Conservation (phyloP, 768 basidiomycete genomes). For the Podaxis sp. region DNA sequence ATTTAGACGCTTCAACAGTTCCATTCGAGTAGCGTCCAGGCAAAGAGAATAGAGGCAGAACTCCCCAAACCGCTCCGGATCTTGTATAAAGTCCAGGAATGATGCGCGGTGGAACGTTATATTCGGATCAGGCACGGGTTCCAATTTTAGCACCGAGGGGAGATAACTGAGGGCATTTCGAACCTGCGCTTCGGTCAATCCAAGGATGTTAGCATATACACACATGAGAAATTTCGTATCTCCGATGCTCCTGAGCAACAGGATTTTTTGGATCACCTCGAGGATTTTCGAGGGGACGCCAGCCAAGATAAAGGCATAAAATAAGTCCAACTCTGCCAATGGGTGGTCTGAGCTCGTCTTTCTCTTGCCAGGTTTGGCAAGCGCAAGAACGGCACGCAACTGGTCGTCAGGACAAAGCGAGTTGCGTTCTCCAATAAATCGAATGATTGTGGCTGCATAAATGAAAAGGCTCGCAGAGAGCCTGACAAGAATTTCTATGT, state of each 20-base stretch:
- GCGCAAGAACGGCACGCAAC: not conserved
- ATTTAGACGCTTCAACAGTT: not conserved
- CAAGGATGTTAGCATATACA: not conserved
- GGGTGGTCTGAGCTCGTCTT: not conserved
- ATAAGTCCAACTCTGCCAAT: not conserved
- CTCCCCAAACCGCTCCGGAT: not conserved
- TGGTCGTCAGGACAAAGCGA: not conserved
- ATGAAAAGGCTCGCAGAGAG: slow-evolving; percentile 6
- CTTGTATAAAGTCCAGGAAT: slow-evolving; percentile 8
- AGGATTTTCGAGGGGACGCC: not conserved
- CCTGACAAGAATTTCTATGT: not conserved
- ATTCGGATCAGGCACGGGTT: not conserved
- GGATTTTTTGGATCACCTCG: not conserved
- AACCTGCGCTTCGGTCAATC: not conserved
- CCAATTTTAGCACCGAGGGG: not conserved
- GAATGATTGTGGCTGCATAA: slow-evolving; percentile 8
- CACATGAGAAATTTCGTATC: not conserved
- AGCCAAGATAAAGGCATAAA: not conserved
- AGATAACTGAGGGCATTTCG: not conserved
- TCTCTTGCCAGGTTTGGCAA: not conserved
- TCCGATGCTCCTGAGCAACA: not conserved
- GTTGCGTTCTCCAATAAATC: not conserved
- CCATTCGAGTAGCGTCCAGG: not conserved
- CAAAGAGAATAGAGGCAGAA: not conserved
- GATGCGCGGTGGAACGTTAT: not conserved